Conservation (phyloP, 495 filamentous ascomycete species). For the Lophiotrema nucula region DNA sequence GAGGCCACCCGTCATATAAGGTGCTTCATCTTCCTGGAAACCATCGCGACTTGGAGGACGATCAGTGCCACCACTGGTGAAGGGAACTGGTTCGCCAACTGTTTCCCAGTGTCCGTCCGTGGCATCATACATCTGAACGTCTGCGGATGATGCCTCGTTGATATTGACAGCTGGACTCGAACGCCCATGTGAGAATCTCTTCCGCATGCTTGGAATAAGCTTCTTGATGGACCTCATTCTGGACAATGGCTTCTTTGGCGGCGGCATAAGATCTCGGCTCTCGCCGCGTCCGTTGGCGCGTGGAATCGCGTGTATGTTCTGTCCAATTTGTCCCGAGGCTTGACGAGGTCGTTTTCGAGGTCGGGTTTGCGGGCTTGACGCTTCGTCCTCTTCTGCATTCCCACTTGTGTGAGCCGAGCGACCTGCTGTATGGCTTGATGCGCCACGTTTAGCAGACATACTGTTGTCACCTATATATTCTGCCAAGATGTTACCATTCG, state of each 20-base stretch:
- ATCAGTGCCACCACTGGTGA: not conserved
- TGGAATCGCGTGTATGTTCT: conserved; percentile 3
- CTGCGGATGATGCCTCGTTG: not conserved
- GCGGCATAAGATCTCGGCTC: conserved; percentile 41
- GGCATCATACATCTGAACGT: conserved; percentile 2
- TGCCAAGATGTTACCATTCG: not conserved
- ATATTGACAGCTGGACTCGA: not conserved
- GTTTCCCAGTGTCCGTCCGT: not conserved
- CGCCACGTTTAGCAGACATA: not conserved
- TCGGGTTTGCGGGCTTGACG: conserved; percentile 1
- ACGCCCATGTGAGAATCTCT: not conserved
- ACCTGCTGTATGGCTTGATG: conserved; percentile 8
- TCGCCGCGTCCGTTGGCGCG: not conserved
- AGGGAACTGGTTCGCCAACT: not conserved
- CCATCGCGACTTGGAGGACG: not conserved
- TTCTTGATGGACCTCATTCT: conserved; percentile 10
- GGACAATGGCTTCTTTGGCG: conserved; percentile 23
- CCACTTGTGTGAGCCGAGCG: not conserved
- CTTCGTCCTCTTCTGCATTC: not conserved
- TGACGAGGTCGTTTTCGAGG: conserved; percentile 10
- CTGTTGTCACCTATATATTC: not conserved
- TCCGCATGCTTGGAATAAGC: conserved; percentile 9
- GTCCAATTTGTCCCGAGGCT: not conserved
- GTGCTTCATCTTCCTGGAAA: not conserved
- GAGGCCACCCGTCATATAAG: conserved; percentile 11